Evolutionary conservation across 768 basidiomycete genomes (phyloP), one percentile per base, ranked within the genome.

Genomic region (Auriculariales sp.): DNA sequence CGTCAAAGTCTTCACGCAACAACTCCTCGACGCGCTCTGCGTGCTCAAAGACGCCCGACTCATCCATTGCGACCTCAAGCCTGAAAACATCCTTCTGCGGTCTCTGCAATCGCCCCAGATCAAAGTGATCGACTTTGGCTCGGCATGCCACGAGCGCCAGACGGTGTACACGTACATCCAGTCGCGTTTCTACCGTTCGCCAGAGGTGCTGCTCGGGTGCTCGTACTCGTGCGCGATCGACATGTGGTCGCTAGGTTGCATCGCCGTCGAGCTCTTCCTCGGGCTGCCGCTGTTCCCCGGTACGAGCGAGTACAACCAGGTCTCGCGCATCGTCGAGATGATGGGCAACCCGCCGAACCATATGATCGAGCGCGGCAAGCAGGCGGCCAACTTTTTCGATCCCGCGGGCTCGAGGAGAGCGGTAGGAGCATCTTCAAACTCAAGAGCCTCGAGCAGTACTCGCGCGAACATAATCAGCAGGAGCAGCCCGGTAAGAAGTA

Each of bases 141-240:
- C 93, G 3, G 92, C 95, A 15, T 99, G 95, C 62, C 93, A 97
- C 62, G 95, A 98, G 67, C 83, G 89, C 58, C 93, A 97, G 66
- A 99, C 94, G n/a, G 92, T 98, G 35, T 99, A 99, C 64, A 99
- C 95, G 3, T 99, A 99, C 68, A 98, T 99, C 62, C 95, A 99
- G 62, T 97, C 93, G 7, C 78, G 95, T 46, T 99, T 99, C 70
- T 99, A 99, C 64, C 86, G 95, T 36, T 94, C 90, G 2, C 95
- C 95, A 11, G 95, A 99, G 68, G 95, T 99, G 15, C 73, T 99
- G 27, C 72, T 99, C 24, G 92, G 92, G 12, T 81, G 97, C 63
- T 81, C 92, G 11, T 98, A 99, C 64, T 93, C 84, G 22, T 81
- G 91, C 10, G 73, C 89, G 10, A 98, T 99, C 66, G 95, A 99